A percentile compares a stretch with the other conserved stretches of the same genome.
phyloP scores from a whole-genome alignment of 352 stramenopile species.

The Phytophthora lateralis region DNA sequence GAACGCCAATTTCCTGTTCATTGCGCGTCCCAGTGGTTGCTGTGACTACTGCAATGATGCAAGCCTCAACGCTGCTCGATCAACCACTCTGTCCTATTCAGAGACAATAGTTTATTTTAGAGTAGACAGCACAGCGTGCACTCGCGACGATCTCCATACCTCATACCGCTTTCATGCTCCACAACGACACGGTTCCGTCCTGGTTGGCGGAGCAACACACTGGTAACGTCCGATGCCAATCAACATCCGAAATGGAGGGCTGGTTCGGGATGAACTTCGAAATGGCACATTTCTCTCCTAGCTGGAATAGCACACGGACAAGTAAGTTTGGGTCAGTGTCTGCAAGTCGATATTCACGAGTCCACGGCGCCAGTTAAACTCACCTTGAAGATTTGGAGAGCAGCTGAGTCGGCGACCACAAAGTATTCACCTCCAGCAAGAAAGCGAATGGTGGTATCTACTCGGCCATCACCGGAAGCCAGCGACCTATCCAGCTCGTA shows the following conservation, averaged over 20 bases:
- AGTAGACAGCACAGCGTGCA: background rate
- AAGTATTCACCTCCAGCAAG: conserved; percentile 38
- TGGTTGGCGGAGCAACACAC: conserved; percentile 44
- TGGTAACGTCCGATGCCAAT: conserved; percentile 43
- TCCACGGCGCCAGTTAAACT: background rate
- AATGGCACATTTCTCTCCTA: conserved; percentile 23
- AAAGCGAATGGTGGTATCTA: conserved; percentile 42
- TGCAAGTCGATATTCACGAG: background rate
- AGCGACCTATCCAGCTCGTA: conserved; percentile 37
- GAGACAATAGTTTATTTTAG: conserved; percentile 43
- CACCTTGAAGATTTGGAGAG: conserved; percentile 47
- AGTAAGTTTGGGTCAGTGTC: background rate
- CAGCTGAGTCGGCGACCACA: conserved; percentile 35
- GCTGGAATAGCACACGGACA: conserved; percentile 23
- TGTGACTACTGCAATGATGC: background rate
- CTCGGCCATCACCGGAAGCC: conserved; percentile 4
- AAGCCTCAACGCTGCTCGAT: conserved; percentile 7
- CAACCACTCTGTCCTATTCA: conserved; percentile 14
- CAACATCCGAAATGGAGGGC: conserved; percentile 35
- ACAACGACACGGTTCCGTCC: conserved; percentile 44
- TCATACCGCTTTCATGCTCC: conserved; percentile 36
- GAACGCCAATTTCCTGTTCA: conserved; percentile 82
- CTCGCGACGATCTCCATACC: background rate
- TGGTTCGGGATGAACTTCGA: conserved; percentile 37
- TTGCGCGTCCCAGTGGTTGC: conserved; percentile 22